A percentile compares a stretch with the other conserved stretches of the same genome.
Evolutionary conservation across 2,329 filamentous ascomycete species (phyloP).

Genomic region (Shiraia sp.): DNA sequence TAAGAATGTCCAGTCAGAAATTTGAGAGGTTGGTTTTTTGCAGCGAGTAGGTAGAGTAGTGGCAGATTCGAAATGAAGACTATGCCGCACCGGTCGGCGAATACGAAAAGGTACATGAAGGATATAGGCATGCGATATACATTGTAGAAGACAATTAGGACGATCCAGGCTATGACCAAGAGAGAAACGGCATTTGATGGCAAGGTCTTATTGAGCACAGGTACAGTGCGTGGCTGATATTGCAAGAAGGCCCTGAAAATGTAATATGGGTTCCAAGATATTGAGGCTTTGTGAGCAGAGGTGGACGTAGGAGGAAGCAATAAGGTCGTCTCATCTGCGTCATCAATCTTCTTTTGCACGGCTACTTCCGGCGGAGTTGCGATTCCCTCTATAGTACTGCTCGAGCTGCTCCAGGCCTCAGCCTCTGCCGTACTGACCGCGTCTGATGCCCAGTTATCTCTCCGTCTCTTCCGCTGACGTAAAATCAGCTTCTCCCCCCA

Average conservation of each 20-base stretch:
- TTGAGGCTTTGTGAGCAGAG: slow-evolving; percentile 3
- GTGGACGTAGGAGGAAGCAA: slow-evolving; percentile 27
- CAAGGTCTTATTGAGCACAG: slow-evolving; percentile 60
- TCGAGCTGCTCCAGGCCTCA: slow-evolving; percentile 44
- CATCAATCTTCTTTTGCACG: slow-evolving; percentile 17
- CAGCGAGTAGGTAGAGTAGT: slow-evolving; percentile 64
- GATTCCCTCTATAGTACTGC: slow-evolving; percentile 44
- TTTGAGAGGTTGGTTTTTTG: slow-evolving; percentile 68
- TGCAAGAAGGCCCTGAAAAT: slow-evolving; percentile 46
- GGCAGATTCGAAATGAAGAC: slow-evolving; percentile 58
- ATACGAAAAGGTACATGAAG: slow-evolving; percentile 58
- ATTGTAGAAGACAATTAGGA: slow-evolving; percentile 62
- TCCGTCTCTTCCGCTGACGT: slow-evolving; percentile 15
- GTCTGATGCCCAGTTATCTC: not conserved
- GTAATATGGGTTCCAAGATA: slow-evolving; percentile 24
- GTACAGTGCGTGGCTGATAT: slow-evolving; percentile 62
- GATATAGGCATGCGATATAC: slow-evolving; percentile 57
- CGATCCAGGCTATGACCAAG: slow-evolving; percentile 56
- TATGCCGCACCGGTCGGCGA: slow-evolving; percentile 61
- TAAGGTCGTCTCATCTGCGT: slow-evolving; percentile 37
- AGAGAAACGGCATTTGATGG: slow-evolving; percentile 62
- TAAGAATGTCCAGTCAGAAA: slow-evolving; percentile 66
- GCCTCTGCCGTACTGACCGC: slow-evolving; percentile 5
- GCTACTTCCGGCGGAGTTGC: slow-evolving; percentile 35
- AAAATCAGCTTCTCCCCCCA: slow-evolving; percentile 37